These are phyloP conservation scores for Yamadazyma epiphylla DNA, from an alignment of 1,139 yeast genomes.

Conservation along the genomic window DNA sequence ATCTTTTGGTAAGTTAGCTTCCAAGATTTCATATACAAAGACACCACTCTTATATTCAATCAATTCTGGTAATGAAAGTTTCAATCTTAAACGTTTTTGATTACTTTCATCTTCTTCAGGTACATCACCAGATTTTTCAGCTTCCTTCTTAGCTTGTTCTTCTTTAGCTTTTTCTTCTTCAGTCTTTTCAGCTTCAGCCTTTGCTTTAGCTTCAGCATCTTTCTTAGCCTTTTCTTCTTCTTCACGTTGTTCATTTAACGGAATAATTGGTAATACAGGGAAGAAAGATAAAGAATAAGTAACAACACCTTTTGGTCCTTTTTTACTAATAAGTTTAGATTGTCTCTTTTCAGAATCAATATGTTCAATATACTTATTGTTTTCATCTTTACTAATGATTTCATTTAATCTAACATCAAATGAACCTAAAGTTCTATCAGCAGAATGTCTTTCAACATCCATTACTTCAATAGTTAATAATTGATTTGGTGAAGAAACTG, in stretches of 20 bases:
- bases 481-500: constrained; percentile 79
- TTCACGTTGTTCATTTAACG: constrained; percentile 67
- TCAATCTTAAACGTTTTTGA: constrained; percentile 42
- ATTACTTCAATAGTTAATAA: constrained; percentile 80
- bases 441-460: constrained; percentile 77
- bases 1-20: constrained; percentile 50
- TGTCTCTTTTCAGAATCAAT: constrained; percentile 54
- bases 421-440: constrained; percentile 84
- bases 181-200: constrained; percentile 24
- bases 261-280: constrained; percentile 74
- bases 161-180: constrained; percentile 24
- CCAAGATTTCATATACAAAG: constrained; percentile 60
- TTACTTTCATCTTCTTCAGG: constrained; percentile 26
- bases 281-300: constrained; percentile 74
- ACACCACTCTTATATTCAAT: constrained; percentile 70
- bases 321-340: constrained; percentile 62
- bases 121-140: constrained; percentile 22
- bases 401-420: constrained; percentile 67
- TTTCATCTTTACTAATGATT: constrained; percentile 63
- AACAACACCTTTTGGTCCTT: constrained; percentile 78
- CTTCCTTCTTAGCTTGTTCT: constrained; percentile 17
- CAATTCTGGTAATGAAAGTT: constrained; percentile 61
- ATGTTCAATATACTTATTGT: constrained; percentile 61
- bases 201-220: constrained; percentile 25
- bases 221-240: constrained; percentile 37